These are phyloP conservation scores for Alternaria infectoria DNA, from an alignment of 2,329 filamentous ascomycete genomes.

Conservation along the genomic window DNA sequence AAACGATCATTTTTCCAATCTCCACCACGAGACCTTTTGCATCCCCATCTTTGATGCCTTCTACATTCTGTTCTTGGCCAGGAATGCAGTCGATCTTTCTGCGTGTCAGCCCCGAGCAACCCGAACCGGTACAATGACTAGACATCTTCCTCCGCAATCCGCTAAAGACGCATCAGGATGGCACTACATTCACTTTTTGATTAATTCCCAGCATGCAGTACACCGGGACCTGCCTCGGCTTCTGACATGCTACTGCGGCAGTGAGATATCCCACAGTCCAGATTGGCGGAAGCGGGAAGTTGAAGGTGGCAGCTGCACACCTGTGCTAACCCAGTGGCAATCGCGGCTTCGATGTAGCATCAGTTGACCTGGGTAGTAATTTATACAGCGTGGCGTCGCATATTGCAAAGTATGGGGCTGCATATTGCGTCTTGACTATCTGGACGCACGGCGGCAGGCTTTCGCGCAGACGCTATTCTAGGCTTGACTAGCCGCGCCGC, in stretches of 20 bases:
- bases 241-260: conserved; percentile 15
- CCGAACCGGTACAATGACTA: not conserved
- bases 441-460: not conserved
- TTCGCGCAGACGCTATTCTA: not conserved
- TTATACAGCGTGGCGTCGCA: conserved; percentile 25
- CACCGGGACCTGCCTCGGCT: conserved; percentile 22
- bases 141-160: not conserved
- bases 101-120: not conserved
- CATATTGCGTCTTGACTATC: conserved; percentile 20
- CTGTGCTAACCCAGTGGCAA: conserved; percentile 5
- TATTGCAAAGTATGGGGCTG: conserved; percentile 28
- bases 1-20: not conserved
- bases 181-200: not conserved
- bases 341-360: conserved; percentile 4
- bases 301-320: not conserved
- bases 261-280: conserved; percentile 7
- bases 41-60: too few relatives aligned
- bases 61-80: not conserved
- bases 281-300: not conserved
- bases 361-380: conserved; percentile 25
- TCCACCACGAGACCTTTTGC: too few relatives aligned
- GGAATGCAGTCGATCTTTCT: not conserved
- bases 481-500: conserved; percentile 5
- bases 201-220: not conserved
- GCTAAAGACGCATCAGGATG: not conserved